Percentiles rank a stretch among this genome's conserved stretches.
These are phyloP conservation scores for Astrephomene gubernaculifera DNA, from an alignment of 139 green algal genomes.

Conservation along the genomic window DNA sequence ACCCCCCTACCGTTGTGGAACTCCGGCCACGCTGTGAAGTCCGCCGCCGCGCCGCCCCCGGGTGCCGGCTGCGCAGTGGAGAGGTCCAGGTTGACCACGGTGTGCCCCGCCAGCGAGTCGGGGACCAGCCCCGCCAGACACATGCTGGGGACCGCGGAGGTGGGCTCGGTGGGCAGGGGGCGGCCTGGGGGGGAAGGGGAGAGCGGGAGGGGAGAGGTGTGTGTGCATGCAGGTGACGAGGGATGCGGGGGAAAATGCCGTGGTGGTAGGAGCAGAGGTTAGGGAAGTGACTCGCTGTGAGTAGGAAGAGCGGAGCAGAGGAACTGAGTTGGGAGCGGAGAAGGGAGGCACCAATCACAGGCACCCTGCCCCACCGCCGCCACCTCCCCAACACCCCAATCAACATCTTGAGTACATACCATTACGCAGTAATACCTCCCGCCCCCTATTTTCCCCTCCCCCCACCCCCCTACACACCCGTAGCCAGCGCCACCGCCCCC, in stretches of 20 bases:
- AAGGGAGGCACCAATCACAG: too few species aligned
- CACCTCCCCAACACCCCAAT: too few species aligned
- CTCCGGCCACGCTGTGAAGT: constrained; percentile 93
- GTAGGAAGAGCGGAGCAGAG: too few species aligned
- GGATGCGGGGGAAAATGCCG: too few species aligned
- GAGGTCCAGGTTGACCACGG: constrained; percentile 85
- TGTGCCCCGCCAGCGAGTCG: constrained; percentile 55
- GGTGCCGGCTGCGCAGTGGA: constrained; percentile 58
- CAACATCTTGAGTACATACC: too few species aligned
- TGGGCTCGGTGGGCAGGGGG: constrained; percentile 83
- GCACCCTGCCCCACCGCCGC: too few species aligned
- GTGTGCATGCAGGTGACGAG: too few species aligned
- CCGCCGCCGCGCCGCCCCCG: constrained; percentile 68
- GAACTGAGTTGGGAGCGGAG: too few species aligned
- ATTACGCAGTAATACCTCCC: too few species aligned
- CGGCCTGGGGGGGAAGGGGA: constrained; percentile 10
- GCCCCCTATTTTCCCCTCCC: neutral
- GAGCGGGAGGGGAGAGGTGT: too few species aligned
- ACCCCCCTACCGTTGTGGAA: constrained; percentile 96
- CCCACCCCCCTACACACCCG: constrained; percentile 38
- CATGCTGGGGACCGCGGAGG: constrained; percentile 58
- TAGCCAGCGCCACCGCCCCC: constrained; percentile 85
- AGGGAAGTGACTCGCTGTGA: too few species aligned
- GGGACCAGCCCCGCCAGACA: constrained; percentile 72
- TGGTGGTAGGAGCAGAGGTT: too few species aligned